Conservation (phyloP, 2,329 filamentous ascomycete genomes). For the Aspergillus costaricaensis region DNA sequence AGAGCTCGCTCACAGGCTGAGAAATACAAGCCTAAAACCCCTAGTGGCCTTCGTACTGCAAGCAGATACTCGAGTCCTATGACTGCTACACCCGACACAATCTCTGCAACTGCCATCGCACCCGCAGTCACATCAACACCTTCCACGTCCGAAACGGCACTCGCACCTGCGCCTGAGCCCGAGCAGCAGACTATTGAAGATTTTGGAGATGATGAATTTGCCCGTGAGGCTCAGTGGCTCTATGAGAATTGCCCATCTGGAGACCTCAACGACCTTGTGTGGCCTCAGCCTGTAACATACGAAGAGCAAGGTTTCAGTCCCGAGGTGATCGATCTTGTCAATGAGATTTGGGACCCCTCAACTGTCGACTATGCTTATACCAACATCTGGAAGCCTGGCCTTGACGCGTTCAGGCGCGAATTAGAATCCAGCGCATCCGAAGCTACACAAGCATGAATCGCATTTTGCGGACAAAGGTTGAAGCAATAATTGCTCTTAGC, state of each 20-base stretch:
- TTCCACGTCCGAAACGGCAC: neutral
- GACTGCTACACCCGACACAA: slow-evolving; percentile 18
- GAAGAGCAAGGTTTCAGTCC: slow-evolving; percentile 20
- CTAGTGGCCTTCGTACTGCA: slow-evolving; percentile 45
- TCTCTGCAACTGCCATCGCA: neutral
- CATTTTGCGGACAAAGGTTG: neutral
- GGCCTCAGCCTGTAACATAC: slow-evolving; percentile 22
- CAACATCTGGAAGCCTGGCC: slow-evolving; percentile 16
- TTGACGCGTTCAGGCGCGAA: slow-evolving; percentile 20
- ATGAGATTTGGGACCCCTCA: slow-evolving; percentile 20
- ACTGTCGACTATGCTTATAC: slow-evolving; percentile 18
- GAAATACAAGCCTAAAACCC: slow-evolving; percentile 47
- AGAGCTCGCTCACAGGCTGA: slow-evolving; percentile 40
- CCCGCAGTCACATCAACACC: neutral
- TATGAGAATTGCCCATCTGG: slow-evolving; percentile 29
- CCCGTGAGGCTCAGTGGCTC: slow-evolving; percentile 30
- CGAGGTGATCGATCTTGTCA: slow-evolving; percentile 14
- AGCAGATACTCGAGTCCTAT: slow-evolving; percentile 30
- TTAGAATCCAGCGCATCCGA: neutral
- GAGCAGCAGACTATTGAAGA: slow-evolving; percentile 5
- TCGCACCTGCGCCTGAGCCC: neutral
- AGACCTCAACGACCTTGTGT: slow-evolving; percentile 25
- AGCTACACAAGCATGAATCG: neutral
- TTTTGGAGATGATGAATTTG: slow-evolving; percentile 29
- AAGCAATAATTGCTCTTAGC: neutral